A percentile compares a stretch with the other conserved stretches of the same genome.
phyloP scores from a whole-genome alignment of 169 alveolate genomes.

The Blepharisma undulans region DNA sequence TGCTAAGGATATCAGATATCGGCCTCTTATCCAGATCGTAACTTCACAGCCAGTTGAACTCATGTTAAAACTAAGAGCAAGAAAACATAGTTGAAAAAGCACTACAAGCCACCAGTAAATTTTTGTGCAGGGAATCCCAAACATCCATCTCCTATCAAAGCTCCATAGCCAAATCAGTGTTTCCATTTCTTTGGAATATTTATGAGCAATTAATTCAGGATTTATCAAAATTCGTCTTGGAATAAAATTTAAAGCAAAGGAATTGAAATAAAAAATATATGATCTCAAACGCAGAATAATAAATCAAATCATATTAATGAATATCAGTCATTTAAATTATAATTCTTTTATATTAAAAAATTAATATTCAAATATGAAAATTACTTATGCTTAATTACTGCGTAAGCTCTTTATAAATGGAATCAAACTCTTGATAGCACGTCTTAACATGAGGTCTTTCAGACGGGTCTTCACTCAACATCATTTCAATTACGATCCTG shows the following conservation, averaged over 20 bases:
- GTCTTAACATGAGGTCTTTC: background rate
- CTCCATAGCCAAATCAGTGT: background rate
- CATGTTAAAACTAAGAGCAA: background rate
- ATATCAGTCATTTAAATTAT: too few relatives aligned
- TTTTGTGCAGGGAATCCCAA: background rate
- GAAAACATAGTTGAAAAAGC: background rate
- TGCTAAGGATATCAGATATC: background rate
- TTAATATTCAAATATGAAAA: background rate
- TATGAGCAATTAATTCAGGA: background rate
- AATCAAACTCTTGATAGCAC: background rate
- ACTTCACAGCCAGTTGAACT: background rate
- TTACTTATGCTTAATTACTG: background rate
- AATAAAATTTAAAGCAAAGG: background rate
- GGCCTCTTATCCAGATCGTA: background rate
- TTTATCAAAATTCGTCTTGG: background rate
- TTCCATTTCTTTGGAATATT: background rate
- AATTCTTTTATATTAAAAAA: background rate
- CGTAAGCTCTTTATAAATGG: background rate
- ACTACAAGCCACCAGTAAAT: background rate
- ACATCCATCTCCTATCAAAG: background rate
- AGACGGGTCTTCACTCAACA: background rate
- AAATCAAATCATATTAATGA: too few relatives aligned
- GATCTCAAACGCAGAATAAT: too few relatives aligned
- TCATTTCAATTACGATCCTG: background rate
- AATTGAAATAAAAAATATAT: too few relatives aligned